Percentiles rank a stretch among this genome's conserved stretches.
Conservation (phyloP, 306 rosid species). For the Citrullus mucosospermus region DNA sequence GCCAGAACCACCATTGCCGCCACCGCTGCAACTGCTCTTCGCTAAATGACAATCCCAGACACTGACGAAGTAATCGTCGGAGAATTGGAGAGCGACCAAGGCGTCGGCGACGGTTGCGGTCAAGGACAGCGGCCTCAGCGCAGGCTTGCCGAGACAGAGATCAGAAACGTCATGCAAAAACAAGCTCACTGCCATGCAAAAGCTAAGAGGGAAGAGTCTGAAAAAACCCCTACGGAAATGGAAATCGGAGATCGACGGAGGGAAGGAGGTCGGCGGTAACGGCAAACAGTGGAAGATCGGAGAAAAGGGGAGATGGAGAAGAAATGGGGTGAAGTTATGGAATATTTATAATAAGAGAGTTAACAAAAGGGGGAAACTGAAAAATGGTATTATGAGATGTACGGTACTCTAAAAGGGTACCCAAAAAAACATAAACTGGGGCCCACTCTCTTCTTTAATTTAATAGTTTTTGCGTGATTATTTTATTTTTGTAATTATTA, state of each 20-base stretch:
- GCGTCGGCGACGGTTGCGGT: slow-evolving; percentile 74
- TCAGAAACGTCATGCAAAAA: slow-evolving; percentile 70
- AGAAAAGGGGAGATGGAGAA: not conserved
- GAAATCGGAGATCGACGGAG: not conserved
- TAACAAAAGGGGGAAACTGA: not conserved
- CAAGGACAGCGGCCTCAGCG: slow-evolving; percentile 52
- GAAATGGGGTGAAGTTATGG: not conserved
- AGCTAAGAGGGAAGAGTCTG: not conserved
- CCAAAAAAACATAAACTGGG: not conserved
- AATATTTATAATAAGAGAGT: not conserved
- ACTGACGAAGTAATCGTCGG: slow-evolving; percentile 56
- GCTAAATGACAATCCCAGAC: slow-evolving; percentile 55
- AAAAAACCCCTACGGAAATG: not conserved
- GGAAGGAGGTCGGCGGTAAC: not conserved
- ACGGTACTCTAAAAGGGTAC: not conserved
- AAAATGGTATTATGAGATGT: not conserved
- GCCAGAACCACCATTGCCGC: not conserved
- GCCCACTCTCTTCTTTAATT: not conserved
- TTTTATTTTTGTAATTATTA: too few species aligned
- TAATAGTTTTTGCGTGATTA: too few species aligned
- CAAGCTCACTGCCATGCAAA: slow-evolving; percentile 92
- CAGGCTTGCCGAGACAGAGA: slow-evolving; percentile 96
- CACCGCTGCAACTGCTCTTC: not conserved
- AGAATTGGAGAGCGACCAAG: slow-evolving; percentile 38
- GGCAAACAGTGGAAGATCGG: not conserved